Conservation (phyloP, 2,329 filamentous ascomycete species). For the Aquanectria penicillioides region DNA sequence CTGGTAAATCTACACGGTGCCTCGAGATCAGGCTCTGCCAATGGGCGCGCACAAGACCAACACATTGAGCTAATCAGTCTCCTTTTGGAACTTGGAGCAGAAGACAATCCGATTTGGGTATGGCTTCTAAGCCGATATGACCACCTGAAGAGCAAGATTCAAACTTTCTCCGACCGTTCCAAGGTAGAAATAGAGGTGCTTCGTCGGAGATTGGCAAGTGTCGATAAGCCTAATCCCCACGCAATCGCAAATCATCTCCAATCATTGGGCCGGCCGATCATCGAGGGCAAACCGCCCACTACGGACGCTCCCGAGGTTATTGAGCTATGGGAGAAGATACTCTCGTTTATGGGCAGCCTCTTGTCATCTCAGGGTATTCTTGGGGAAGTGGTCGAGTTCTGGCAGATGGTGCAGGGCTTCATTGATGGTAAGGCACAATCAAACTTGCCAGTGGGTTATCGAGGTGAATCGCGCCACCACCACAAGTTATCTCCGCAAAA, state of each 20-base stretch:
- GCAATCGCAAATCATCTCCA: slow-evolving; percentile 80
- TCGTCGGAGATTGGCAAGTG: slow-evolving; percentile 79
- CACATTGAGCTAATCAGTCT: slow-evolving; percentile 92
- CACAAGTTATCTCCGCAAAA: slow-evolving; percentile 81
- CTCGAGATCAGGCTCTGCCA: slow-evolving; percentile 57
- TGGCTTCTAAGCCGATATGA: slow-evolving; percentile 94
- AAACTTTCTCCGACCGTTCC: slow-evolving; percentile 81
- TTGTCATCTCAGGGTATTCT: slow-evolving; percentile 83
- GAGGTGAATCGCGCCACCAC: slow-evolving; percentile 82
- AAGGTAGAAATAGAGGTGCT: slow-evolving; percentile 93
- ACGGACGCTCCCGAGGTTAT: slow-evolving; percentile 85
- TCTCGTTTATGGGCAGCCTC: slow-evolving; percentile 77
- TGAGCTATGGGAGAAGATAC: slow-evolving; percentile 92
- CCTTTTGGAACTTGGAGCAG: slow-evolving; percentile 91
- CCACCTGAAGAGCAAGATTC: slow-evolving; percentile 87
- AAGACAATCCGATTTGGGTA: slow-evolving; percentile 96
- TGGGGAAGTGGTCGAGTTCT: slow-evolving; percentile 91
- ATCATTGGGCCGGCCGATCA: slow-evolving; percentile 73
- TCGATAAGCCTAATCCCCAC: slow-evolving; percentile 75
- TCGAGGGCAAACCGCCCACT: slow-evolving; percentile 68
- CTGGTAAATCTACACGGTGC: slow-evolving; percentile 75
- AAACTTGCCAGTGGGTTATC: slow-evolving; percentile 80
- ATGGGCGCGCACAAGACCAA: slow-evolving; percentile 74
- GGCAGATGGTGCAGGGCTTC: slow-evolving; percentile 91
- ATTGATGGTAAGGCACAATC: slow-evolving; percentile 86